These are phyloP conservation scores for Microcyclospora pomicola DNA, from an alignment of 2,329 filamentous ascomycete genomes.

Conservation along the genomic window DNA sequence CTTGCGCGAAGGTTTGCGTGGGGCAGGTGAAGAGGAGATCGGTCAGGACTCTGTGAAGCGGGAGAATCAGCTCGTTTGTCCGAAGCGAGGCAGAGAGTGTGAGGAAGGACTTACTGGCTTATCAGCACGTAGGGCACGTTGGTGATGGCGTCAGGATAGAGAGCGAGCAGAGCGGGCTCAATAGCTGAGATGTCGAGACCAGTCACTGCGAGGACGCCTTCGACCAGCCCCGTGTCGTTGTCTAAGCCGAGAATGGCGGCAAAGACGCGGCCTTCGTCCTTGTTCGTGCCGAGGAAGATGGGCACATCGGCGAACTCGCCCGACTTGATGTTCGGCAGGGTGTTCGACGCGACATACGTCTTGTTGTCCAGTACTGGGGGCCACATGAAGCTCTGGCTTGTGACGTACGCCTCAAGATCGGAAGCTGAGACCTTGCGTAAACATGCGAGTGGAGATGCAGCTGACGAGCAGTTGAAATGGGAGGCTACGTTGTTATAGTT, in stretches of 20 bases:
- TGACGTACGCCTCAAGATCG: too few species aligned
- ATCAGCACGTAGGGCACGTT: neutral
- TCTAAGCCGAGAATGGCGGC: slow-evolving; percentile 9
- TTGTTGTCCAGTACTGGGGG: slow-evolving; percentile 5
- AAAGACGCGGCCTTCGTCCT: slow-evolving; percentile 16
- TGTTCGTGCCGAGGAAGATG: slow-evolving; percentile 14
- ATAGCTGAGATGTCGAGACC: slow-evolving; percentile 3
- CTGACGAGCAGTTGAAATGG: slow-evolving; percentile 6
- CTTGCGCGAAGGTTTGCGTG: too few species aligned
- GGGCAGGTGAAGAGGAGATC: too few species aligned
- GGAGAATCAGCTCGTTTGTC: too few species aligned
- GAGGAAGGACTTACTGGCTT: too few species aligned
- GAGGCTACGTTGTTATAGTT: slow-evolving; percentile 6
- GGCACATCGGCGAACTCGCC: slow-evolving; percentile 11
- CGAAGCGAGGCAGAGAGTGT: too few species aligned
- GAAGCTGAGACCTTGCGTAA: too few species aligned
- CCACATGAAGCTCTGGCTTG: too few species aligned
- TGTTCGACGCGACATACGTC: slow-evolving; percentile 5
- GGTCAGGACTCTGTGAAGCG: too few species aligned
- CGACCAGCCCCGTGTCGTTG: slow-evolving; percentile 6
- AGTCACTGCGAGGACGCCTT: slow-evolving; percentile 7
- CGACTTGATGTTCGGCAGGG: slow-evolving; percentile 3
- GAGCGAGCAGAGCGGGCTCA: neutral
- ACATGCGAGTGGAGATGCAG: slow-evolving; percentile 3
- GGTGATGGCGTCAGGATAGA: neutral